These are phyloP conservation scores for Dendrocalamus sinicus DNA, from an alignment of 176 grass and related monocot species.

Conservation along the genomic window DNA sequence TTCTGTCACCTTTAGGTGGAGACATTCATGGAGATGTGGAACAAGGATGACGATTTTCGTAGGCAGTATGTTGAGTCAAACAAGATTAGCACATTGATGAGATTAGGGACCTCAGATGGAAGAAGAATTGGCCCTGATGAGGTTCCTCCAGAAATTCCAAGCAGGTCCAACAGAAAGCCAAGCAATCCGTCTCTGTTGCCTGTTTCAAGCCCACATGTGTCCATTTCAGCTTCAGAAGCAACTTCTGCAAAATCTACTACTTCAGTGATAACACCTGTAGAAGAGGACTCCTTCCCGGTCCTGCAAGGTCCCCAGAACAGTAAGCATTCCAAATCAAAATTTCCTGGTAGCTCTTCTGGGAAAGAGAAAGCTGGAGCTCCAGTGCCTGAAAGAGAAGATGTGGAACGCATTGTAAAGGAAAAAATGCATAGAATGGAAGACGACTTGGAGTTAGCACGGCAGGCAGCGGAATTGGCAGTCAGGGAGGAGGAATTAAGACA, in stretches of 20 bases:
- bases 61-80: slow-evolving; percentile 75
- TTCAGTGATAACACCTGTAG: slow-evolving; percentile 27
- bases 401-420: slow-evolving; percentile 46
- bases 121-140: slow-evolving; percentile 80
- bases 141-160: slow-evolving; percentile 63
- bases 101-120: slow-evolving; percentile 74
- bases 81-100: slow-evolving; percentile 69
- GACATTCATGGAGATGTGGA: slow-evolving; percentile 70
- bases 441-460: slow-evolving; percentile 46
- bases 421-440: slow-evolving; percentile 44
- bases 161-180: slow-evolving; percentile 46
- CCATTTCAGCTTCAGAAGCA: slow-evolving; percentile 32
- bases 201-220: slow-evolving; percentile 16
- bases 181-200: slow-evolving; percentile 43
- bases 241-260: slow-evolving; percentile 32
- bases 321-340: slow-evolving; percentile 53
- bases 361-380: slow-evolving; percentile 23
- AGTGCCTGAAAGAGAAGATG: slow-evolving; percentile 39
- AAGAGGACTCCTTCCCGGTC: slow-evolving; percentile 53
- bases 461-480: slow-evolving; percentile 49
- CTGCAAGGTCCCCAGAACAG: slow-evolving; percentile 39
- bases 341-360: slow-evolving; percentile 30
- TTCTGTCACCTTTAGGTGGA: slow-evolving; percentile 60
- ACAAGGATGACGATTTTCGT: slow-evolving; percentile 71
- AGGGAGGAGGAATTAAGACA: slow-evolving; percentile 61